Evolutionary conservation across 1,284 basidiomycete species (phyloP).

Genomic region (Cutaneotrichosporon cutaneum): DNA sequence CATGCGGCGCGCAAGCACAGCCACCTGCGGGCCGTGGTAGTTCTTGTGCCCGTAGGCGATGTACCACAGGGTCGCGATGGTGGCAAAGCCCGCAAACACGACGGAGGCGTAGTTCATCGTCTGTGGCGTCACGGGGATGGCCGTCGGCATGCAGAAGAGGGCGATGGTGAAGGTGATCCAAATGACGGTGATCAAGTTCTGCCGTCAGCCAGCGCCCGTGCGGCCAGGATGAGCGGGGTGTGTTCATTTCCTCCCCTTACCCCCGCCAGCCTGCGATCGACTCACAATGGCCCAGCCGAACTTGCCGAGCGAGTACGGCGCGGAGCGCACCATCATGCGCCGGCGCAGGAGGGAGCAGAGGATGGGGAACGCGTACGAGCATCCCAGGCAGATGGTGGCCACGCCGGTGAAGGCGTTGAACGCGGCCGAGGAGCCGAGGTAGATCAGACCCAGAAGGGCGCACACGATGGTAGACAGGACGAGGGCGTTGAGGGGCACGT

Average conservation of each 20-base stretch:
- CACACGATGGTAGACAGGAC: constrained; percentile 51
- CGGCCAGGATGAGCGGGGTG: too few species aligned
- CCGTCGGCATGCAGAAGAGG: constrained; percentile 30
- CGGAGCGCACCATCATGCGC: constrained; percentile 42
- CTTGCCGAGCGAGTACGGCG: constrained; percentile 44
- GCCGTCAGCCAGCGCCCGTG: too few species aligned
- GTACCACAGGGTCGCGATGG: constrained; percentile 62
- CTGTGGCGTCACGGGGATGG: constrained; percentile 37
- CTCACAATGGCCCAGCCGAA: constrained; percentile 42
- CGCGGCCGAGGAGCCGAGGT: constrained; percentile 47
- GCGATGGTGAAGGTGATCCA: constrained; percentile 28
- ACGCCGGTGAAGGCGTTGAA: constrained; percentile 51
- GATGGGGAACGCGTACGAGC: constrained; percentile 52
- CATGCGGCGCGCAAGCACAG: not conserved
- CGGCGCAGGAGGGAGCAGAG: constrained; percentile 49
- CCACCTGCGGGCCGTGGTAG: constrained; percentile 41
- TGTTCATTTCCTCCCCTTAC: too few species aligned
- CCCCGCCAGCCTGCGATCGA: too few species aligned
- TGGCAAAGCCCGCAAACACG: constrained; percentile 62
- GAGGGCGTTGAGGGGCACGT: constrained; percentile 53
- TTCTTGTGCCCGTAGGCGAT: constrained; percentile 51
- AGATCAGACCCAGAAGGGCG: constrained; percentile 53
- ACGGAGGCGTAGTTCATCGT: constrained; percentile 58
- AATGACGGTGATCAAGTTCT: constrained; percentile 41
- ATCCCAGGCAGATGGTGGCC: constrained; percentile 46